Evolutionary conservation across 2,329 filamentous ascomycete species (phyloP).

Genomic region (Colletotrichum musicola): DNA sequence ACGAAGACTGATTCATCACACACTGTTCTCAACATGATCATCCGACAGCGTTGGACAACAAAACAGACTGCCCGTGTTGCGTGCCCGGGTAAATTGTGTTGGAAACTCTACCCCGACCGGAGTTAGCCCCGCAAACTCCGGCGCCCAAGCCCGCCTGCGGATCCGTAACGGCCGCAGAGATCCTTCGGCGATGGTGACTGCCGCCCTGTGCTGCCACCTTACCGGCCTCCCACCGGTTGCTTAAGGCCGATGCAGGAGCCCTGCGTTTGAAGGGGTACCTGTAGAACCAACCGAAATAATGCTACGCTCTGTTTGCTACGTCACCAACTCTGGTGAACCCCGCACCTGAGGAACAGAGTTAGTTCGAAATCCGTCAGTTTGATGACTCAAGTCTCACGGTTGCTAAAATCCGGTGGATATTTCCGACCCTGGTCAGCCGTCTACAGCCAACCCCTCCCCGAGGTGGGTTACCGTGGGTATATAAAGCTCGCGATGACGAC

Average conservation of each 20-base stretch:
- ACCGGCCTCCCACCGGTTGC: not conserved
- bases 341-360: not conserved
- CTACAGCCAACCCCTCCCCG: constrained; percentile 12
- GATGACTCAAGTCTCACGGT: not conserved
- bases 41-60: too few relatives aligned
- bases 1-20: too few relatives aligned
- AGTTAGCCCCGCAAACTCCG: constrained; percentile 30
- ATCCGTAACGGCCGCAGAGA: not conserved
- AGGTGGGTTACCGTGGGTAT: not conserved
- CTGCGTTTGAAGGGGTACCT: too few relatives aligned
- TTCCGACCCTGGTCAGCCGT: constrained; percentile 6
- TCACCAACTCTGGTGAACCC: constrained; percentile 12
- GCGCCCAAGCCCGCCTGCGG: not conserved
- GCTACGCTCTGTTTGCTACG: not conserved
- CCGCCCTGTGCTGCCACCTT: not conserved
- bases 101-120: not conserved
- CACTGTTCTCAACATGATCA: too few relatives aligned
- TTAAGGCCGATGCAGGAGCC: not conserved
- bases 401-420: constrained; percentile 27
- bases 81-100: too few relatives aligned
- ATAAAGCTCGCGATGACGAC: not conserved
- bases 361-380: not conserved
- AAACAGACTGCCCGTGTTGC: too few relatives aligned
- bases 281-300: not conserved
- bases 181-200: not conserved